Percentiles rank a stretch among this genome's conserved stretches.
phyloP scores from a whole-genome alignment of 495 filamentous ascomycete species.

The Copromyces sp. region DNA sequence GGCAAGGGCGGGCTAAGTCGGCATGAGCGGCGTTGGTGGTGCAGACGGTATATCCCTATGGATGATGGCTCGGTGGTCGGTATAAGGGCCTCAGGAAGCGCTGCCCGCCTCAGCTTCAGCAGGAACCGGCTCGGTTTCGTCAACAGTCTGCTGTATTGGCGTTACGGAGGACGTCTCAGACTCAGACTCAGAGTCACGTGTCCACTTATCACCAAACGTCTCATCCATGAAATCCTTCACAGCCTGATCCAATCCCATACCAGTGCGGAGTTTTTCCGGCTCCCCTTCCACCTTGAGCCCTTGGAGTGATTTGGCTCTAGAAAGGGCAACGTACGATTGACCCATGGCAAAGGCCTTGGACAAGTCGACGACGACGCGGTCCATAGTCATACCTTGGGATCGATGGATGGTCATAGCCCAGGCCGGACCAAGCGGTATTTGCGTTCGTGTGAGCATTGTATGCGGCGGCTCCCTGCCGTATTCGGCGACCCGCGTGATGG shows the following conservation, averaged over 20 bases:
- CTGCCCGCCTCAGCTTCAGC: neutral
- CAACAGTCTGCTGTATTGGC: neutral
- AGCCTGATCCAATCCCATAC: conserved; percentile 9
- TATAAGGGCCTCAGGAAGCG: neutral
- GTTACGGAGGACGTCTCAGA: neutral
- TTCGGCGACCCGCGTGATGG: conserved; percentile 25
- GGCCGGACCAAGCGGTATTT: conserved; percentile 76
- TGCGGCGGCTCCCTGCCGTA: conserved; percentile 35
- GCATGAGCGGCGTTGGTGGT: too few relatives aligned
- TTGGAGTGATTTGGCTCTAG: conserved; percentile 66
- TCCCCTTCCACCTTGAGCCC: conserved; percentile 47
- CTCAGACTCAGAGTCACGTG: too few relatives aligned
- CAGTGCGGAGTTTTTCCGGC: conserved; percentile 12
- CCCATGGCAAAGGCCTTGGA: conserved; percentile 83
- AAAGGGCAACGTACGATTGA: conserved; percentile 71
- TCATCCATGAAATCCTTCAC: conserved; percentile 14
- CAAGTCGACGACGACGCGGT: conserved; percentile 82
- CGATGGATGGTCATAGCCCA: conserved; percentile 96
- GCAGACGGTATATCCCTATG: too few relatives aligned
- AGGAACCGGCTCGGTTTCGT: neutral
- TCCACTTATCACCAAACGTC: conserved; percentile 13
- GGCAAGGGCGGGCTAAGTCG: too few relatives aligned
- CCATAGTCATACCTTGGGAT: conserved; percentile 86
- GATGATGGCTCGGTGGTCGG: too few relatives aligned
- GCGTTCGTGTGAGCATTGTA: conserved; percentile 65